These are phyloP conservation scores for Thymus mandschuricus DNA, from an alignment of 257 asterid species.

Conservation along the genomic window DNA sequence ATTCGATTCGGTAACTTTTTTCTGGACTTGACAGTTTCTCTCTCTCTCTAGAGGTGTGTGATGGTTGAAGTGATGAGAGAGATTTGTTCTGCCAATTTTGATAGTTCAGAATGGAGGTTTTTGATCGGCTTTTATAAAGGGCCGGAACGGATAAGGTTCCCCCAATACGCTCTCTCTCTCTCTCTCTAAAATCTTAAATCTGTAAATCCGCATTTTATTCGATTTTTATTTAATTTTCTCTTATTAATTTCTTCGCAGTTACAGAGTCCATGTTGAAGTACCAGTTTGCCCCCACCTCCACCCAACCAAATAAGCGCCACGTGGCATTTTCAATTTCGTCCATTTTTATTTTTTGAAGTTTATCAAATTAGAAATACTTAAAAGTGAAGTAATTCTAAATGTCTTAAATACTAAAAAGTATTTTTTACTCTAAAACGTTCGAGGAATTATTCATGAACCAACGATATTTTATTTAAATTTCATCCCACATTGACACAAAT, in stretches of 20 bases:
- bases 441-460: too few species aligned
- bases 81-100: slow-evolving; percentile 16
- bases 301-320: slow-evolving; percentile 17
- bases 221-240: slow-evolving; percentile 1
- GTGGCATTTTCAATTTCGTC: not conserved
- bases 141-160: slow-evolving; percentile 60
- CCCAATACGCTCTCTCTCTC: slow-evolving; percentile 17
- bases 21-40: not conserved
- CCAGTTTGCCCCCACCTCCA: slow-evolving; percentile 19
- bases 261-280: not conserved
- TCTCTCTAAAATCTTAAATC: not conserved
- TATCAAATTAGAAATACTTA: too few species aligned
- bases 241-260: slow-evolving; percentile 39
- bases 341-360: not conserved
- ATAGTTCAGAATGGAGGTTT: slow-evolving; percentile 25
- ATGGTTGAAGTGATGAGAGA: slow-evolving; percentile 14
- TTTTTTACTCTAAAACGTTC: too few species aligned
- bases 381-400: too few species aligned
- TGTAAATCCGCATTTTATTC: not conserved
- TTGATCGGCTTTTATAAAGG: slow-evolving; percentile 56
- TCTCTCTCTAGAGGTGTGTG: not conserved
- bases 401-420: too few species aligned
- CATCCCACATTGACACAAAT: too few species aligned
- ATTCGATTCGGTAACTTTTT: not conserved
- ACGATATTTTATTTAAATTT: too few species aligned